A percentile compares a stretch with the other conserved stretches of the same genome.
Evolutionary conservation across 2,329 filamentous ascomycete genomes (phyloP).

Genomic region (Xylaria multiplex): DNA sequence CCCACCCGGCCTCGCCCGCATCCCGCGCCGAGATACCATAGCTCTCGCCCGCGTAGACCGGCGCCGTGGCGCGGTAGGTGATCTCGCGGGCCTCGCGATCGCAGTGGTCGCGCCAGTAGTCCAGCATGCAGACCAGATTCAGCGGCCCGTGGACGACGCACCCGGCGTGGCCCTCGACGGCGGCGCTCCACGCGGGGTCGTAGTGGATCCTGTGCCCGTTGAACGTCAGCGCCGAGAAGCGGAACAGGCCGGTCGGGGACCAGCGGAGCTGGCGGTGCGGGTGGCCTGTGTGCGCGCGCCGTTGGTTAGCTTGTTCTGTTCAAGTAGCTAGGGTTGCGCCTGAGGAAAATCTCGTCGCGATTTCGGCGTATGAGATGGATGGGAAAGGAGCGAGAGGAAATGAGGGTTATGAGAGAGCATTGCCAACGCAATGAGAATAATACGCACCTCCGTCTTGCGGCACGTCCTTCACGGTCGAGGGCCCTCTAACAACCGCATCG

Average conservation of each 20-base stretch:
- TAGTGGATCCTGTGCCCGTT: conserved; percentile 90
- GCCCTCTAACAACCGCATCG: conserved; percentile 37
- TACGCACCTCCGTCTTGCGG: conserved; percentile 20
- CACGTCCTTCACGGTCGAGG: conserved; percentile 46
- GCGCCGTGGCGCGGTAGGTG: conserved; percentile 74
- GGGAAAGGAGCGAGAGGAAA: background rate
- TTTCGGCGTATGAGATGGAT: background rate
- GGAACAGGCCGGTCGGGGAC: conserved; percentile 70
- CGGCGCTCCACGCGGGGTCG: conserved; percentile 71
- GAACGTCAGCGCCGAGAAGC: conserved; percentile 85
- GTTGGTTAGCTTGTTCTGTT: background rate
- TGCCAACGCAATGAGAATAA: background rate
- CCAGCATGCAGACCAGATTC: conserved; percentile 76
- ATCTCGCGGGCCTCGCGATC: conserved; percentile 52
- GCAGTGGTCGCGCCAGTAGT: conserved; percentile 69
- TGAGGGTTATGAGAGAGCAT: background rate
- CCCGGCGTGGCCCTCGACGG: conserved; percentile 74
- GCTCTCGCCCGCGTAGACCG: conserved; percentile 74
- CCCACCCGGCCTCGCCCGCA: conserved; percentile 55
- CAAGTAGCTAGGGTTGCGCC: background rate
- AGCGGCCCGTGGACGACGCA: conserved; percentile 84
- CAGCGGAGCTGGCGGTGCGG: conserved; percentile 51
- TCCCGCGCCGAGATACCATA: conserved; percentile 68
- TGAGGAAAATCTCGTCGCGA: too few species aligned
- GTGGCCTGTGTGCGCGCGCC: conserved; percentile 31